Evolutionary conservation across 768 basidiomycete genomes (phyloP), one percentile per base, ranked within the genome.

Genomic region (Naematelia encephala): DNA sequence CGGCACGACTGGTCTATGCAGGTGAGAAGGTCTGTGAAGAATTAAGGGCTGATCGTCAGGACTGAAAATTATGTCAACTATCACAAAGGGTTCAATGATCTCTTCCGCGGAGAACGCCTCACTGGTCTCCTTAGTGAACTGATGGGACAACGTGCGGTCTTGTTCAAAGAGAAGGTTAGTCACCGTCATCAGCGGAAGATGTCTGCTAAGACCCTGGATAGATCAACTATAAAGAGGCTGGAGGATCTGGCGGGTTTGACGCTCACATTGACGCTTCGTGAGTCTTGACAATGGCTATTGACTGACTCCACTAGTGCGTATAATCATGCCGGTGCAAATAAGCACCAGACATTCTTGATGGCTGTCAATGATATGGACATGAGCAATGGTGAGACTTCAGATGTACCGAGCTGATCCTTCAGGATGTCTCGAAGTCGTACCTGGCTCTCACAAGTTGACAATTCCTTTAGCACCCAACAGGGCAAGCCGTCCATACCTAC

Each of bases 141-240:
- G 21, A 58, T 58, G 57, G 51, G 39, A 22, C 49, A 58, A 34
- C 57, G 13, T 19, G 57, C 57, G 4, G 50, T 58, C 29, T 28
- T 58, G 22, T 58, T 58, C 57, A 58, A 58, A 49, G 57, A 58
- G 42, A 58, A 58, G 21, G 39, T 46, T 8, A 13, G n/a, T 39
- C 34, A 8, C 16, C 16, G 8, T 8, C 34, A 39, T 16, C 34
- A 8, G 34, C 34, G 34, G 8, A 16, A 16, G 34, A 16, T 16
- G 34, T 8, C 48, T 8, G 34, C 34, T 39, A 16, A 16, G 8
- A 39, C 34, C 16, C 1, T 27, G 2, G 12, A 8, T 30, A 65
- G 64, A 67, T 67, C 50, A 64, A 68, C 39, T 68, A 68, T 53
- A 68, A 68, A 39, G 55, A 57, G 34, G 23, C 66, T 4, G 55